Percentiles rank a stretch among this genome's conserved stretches.
phyloP scores from a whole-genome alignment of 148 eudicot genomes.

The Chenopodium quinoa region DNA sequence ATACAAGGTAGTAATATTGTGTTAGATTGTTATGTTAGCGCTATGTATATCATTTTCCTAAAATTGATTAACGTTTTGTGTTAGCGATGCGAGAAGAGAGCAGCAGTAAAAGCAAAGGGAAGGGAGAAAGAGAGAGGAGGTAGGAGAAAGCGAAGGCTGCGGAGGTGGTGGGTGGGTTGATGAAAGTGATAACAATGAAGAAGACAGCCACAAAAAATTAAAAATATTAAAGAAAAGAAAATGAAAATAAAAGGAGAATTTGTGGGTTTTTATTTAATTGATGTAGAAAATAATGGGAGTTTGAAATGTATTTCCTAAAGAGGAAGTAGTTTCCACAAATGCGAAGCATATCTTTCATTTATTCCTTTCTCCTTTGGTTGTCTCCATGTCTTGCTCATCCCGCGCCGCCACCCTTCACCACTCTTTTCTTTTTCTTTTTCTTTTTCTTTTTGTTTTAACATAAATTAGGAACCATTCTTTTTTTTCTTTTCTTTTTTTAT shows the following conservation, averaged over 20 bases:
- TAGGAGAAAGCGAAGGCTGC: background rate
- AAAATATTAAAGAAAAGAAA: background rate
- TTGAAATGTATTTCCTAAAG: conserved; percentile 18
- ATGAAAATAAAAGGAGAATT: background rate
- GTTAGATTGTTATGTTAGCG: no score
- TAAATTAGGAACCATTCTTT: no score
- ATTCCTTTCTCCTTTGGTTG: background rate
- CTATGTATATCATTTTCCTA: no score
- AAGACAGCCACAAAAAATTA: conserved; percentile 9
- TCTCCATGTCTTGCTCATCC: background rate
- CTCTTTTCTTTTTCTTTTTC: no score
- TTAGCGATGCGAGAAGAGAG: background rate
- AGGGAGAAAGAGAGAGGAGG: background rate
- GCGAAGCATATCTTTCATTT: background rate
- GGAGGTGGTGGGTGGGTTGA: conserved; percentile 12
- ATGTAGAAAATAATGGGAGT: background rate
- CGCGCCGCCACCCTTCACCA: background rate
- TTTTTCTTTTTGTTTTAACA: no score
- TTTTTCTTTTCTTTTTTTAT: no score
- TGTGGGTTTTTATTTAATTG: background rate
- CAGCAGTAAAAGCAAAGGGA: background rate
- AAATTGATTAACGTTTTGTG: no score
- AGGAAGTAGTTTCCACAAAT: conserved; percentile 7
- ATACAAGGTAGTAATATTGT: background rate
- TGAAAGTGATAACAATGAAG: conserved; percentile 18